These are phyloP conservation scores for Hemileia vastatrix DNA, from an alignment of 1,284 basidiomycete genomes.

Conservation along the genomic window DNA sequence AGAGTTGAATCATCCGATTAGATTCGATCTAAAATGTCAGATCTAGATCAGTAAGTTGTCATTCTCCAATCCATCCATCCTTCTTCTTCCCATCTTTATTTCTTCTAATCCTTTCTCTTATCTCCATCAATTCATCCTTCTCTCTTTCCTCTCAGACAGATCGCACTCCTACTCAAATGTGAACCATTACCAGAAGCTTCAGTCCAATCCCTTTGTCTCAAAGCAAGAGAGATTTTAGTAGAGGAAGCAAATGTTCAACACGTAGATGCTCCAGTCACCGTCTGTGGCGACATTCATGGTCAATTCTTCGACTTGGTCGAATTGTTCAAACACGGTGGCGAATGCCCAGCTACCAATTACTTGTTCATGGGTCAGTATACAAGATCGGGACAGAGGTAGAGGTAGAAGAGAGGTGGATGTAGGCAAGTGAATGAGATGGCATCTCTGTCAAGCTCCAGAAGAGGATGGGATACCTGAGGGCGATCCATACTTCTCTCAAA, in stretches of 20 bases:
- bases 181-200: constrained; percentile 84
- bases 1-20: no score
- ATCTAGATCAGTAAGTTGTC: no score
- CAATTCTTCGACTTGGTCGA: constrained; percentile 98
- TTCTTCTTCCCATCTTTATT: no score
- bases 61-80: no score
- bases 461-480: no score
- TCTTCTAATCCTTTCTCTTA: background rate
- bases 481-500: no score
- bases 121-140: background rate
- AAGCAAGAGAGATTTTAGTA: constrained; percentile 82
- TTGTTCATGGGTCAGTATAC: constrained; percentile 76
- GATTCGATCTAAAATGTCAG: no score
- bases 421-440: no score
- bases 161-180: constrained; percentile 23
- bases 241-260: constrained; percentile 96
- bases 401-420: no score
- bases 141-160: background rate
- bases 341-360: constrained; percentile 91
- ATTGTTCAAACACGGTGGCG: constrained; percentile 86
- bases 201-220: constrained; percentile 83
- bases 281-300: constrained; percentile 96
- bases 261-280: constrained; percentile 91
- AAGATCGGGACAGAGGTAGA: no score
- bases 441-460: no score